A percentile compares a stretch with the other conserved stretches of the same genome.
phyloP scores from a whole-genome alignment of 1,139 yeast genomes.

The Debaryomyces singareniensis region DNA sequence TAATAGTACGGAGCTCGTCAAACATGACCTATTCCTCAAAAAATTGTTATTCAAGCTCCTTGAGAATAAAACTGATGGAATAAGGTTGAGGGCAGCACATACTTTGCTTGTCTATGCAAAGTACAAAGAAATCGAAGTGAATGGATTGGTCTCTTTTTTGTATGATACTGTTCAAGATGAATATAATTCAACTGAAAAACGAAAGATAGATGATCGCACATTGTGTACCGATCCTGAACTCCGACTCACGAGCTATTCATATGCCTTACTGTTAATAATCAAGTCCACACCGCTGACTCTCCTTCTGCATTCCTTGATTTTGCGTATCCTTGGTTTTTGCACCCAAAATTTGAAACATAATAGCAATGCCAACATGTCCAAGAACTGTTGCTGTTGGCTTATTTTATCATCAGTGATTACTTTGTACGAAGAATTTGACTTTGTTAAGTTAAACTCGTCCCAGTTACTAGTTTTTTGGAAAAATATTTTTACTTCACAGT shows the following conservation, averaged over 20 bases:
- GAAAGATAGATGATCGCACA: neutral
- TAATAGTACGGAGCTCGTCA: too few species aligned
- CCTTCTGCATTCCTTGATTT: slow-evolving; percentile 37
- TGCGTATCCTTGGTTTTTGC: slow-evolving; percentile 40
- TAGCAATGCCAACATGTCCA: slow-evolving; percentile 15
- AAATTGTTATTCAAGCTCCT: slow-evolving; percentile 28
- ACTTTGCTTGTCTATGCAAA: slow-evolving; percentile 27
- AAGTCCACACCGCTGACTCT: slow-evolving; percentile 31
- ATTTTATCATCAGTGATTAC: slow-evolving; percentile 72
- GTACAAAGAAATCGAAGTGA: slow-evolving; percentile 29
- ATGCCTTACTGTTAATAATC: slow-evolving; percentile 32
- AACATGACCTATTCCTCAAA: slow-evolving; percentile 19
- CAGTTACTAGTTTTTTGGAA: slow-evolving; percentile 81
- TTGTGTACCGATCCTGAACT: slow-evolving; percentile 11
- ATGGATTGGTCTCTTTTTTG: slow-evolving; percentile 27
- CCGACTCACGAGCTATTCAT: slow-evolving; percentile 27
- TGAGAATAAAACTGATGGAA: slow-evolving; percentile 27
- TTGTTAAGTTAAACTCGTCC: slow-evolving; percentile 64
- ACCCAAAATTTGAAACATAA: slow-evolving; percentile 43
- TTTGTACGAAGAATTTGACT: slow-evolving; percentile 51
- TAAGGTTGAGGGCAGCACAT: slow-evolving; percentile 30
- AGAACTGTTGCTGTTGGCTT: slow-evolving; percentile 54
- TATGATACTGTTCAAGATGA: slow-evolving; percentile 31
- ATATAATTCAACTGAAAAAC: slow-evolving; percentile 11
- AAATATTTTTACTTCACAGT: slow-evolving; percentile 58